These are phyloP conservation scores for Lasiodiplodia hormozganensis DNA, from an alignment of 2,329 filamentous ascomycete genomes.

Conservation along the genomic window DNA sequence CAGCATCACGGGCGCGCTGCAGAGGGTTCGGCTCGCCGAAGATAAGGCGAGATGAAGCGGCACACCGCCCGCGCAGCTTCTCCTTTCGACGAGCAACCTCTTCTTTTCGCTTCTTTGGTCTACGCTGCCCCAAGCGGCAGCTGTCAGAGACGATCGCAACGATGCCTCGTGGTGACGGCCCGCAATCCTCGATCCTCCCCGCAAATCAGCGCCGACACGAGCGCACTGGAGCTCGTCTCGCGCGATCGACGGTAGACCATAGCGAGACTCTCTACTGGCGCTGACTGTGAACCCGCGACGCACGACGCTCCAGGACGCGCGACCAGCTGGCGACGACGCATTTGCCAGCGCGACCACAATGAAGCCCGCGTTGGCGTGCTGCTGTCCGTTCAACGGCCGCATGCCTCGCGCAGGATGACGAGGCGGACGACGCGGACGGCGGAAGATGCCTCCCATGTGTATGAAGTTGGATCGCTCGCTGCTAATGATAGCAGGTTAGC, in stretches of 20 bases:
- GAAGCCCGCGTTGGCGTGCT: neutral
- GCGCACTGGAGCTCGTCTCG: conserved; percentile 21
- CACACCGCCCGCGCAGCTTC: neutral
- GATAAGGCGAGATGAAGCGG: conserved; percentile 20
- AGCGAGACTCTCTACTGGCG: neutral
- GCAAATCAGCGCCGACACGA: conserved; percentile 21
- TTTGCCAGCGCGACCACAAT: neutral
- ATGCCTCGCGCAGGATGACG: conserved; percentile 11
- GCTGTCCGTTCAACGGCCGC: neutral
- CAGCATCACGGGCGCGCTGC: neutral
- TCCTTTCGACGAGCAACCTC: conserved; percentile 10
- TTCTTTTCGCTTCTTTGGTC: neutral
- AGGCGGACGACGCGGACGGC: conserved; percentile 15
- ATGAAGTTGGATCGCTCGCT: conserved; percentile 6
- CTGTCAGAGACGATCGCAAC: conserved; percentile 10
- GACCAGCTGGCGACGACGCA: conserved; percentile 17
- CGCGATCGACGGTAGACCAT: neutral
- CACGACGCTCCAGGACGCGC: neutral
- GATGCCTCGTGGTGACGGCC: conserved; percentile 18
- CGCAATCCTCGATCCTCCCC: conserved; percentile 21
- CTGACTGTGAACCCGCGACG: neutral
- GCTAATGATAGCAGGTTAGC: conserved; percentile 28
- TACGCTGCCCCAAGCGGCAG: conserved; percentile 7
- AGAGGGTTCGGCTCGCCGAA: conserved; percentile 11
- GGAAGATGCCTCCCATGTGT: neutral